phyloP scores from a whole-genome alignment of 768 basidiomycete species.

The Auricularia cornea region DNA sequence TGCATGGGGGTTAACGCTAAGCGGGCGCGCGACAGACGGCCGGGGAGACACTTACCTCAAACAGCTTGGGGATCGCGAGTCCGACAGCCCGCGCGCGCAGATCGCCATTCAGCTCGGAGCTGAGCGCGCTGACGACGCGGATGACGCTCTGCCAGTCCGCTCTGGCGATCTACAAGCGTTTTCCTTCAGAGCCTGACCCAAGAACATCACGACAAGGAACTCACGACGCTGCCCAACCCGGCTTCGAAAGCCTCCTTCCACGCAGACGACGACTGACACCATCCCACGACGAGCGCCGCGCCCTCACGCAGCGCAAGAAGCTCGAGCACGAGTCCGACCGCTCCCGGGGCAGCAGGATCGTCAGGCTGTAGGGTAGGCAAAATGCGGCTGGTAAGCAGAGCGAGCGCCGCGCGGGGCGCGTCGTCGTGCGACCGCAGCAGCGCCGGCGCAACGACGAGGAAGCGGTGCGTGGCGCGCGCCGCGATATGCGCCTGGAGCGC shows the following conservation, averaged over 20 bases:
- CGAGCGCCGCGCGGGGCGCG: slow-evolving; percentile 22
- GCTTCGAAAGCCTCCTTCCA: slow-evolving; percentile 39
- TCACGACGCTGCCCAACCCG: slow-evolving; percentile 34
- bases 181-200: background rate
- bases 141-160: slow-evolving; percentile 11
- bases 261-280: slow-evolving; percentile 31
- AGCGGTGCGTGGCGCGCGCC: slow-evolving; percentile 36
- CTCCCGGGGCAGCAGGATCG: slow-evolving; percentile 29
- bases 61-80: slow-evolving; percentile 5
- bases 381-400: slow-evolving; percentile 36
- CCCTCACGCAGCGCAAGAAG: slow-evolving; percentile 13
- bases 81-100: slow-evolving; percentile 4
- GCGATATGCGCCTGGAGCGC: slow-evolving; percentile 40
- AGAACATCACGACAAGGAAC: slow-evolving; percentile 10
- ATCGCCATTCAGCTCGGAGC: background rate
- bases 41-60: slow-evolving; percentile 4
- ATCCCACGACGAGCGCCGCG: slow-evolving; percentile 19
- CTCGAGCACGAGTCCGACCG: slow-evolving; percentile 39
- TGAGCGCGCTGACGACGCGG: slow-evolving; percentile 2
- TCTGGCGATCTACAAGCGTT: background rate
- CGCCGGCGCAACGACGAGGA: slow-evolving; percentile 25
- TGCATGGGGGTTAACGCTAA: slow-evolving; percentile 25
- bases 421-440: slow-evolving; percentile 18
- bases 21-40: slow-evolving; percentile 30
- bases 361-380: slow-evolving; percentile 35